Evolutionary conservation across 2,329 filamentous ascomycete species (phyloP), one percentile per base, ranked within the genome.

Genomic region (Stagonosporopsis chrysanthemi): DNA sequence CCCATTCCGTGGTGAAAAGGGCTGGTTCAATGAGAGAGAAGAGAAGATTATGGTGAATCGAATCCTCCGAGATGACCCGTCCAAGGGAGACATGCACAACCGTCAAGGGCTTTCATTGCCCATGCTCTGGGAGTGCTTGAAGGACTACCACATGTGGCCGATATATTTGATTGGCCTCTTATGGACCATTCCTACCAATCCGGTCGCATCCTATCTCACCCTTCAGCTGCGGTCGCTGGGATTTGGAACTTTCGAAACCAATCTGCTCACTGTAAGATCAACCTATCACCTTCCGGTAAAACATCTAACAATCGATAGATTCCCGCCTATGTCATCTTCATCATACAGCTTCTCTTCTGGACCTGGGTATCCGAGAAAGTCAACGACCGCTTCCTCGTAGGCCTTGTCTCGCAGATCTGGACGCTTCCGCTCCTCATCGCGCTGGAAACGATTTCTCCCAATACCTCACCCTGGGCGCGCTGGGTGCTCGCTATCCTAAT

Each of bases 41-140:
- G 88, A 90, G 66, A 83, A 85, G 54, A 90, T 90, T 66, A 86
- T 90, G 83, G 82, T 88, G 17, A 90, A 90, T 67, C 82, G 83
- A 23, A 79, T 88, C 23, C 73, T 85, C 11, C 78, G 83, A 8
- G 83, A 85, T 49, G 83, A 85, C 43, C 82, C 83, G 0, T 80
- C 79, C 43, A 86, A 86, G 61, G 83, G 83, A n/a, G 81, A 80
- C 58, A 86, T 87, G 84, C 83, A 86, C 70, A 87, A 87, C 61
- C 78, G 84, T 3, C 82, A 87, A 67, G 82, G 81, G 0, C 70
- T 87, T 6, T 80, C 77, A 0, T 71, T 76, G 0, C 70, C 63
- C 26, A 80, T 84, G 72, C 74, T 86, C 14, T 82, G 80, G 77
- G 62, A 81, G 12, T 81, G 80, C 24, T 60, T 85, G 8, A 76